Conservation (phyloP, 768 basidiomycete genomes). For the Coprinopsis marcescibilis region DNA sequence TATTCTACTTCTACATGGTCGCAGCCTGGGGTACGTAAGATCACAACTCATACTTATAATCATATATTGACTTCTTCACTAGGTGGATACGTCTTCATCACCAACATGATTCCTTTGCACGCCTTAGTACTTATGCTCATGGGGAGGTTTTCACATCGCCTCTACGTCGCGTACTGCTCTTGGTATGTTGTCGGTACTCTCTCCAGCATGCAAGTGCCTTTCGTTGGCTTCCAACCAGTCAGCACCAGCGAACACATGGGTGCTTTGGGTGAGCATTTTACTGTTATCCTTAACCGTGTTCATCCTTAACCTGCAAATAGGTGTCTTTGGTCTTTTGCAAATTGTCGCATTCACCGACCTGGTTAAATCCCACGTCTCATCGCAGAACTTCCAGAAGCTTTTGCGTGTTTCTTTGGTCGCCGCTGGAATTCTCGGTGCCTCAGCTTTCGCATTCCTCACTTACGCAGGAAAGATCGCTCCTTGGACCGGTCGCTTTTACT, state of each 20-base stretch:
- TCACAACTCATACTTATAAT: not conserved
- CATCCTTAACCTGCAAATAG: constrained; percentile 30
- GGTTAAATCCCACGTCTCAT: constrained; percentile 82
- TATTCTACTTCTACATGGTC: constrained; percentile 99
- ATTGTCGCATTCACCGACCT: constrained; percentile 91
- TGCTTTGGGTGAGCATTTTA: constrained; percentile 64
- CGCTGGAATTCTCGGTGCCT: constrained; percentile 65
- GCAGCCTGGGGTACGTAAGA: constrained; percentile 87
- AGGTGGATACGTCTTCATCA: constrained; percentile 99
- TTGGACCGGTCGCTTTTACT: constrained; percentile 99
- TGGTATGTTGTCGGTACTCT: constrained; percentile 99
- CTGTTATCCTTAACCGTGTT: constrained; percentile 2
- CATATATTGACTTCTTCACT: constrained; percentile 5
- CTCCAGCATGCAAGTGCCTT: constrained; percentile 98
- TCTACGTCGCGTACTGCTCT: constrained; percentile 93
- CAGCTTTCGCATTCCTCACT: constrained; percentile 74
- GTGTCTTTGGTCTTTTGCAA: constrained; percentile 93
- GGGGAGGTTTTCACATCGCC: constrained; percentile 88
- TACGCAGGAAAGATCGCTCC: constrained; percentile 95
- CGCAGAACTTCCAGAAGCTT: constrained; percentile 86
- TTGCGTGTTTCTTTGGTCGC: constrained; percentile 64
- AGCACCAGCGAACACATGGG: constrained; percentile 98
- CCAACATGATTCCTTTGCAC: constrained; percentile 99
- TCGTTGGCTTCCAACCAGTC: constrained; percentile 99
- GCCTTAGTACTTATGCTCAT: constrained; percentile 92